Evolutionary conservation across 306 rosid species (phyloP).

Genomic region (Acacia crassicarpa): DNA sequence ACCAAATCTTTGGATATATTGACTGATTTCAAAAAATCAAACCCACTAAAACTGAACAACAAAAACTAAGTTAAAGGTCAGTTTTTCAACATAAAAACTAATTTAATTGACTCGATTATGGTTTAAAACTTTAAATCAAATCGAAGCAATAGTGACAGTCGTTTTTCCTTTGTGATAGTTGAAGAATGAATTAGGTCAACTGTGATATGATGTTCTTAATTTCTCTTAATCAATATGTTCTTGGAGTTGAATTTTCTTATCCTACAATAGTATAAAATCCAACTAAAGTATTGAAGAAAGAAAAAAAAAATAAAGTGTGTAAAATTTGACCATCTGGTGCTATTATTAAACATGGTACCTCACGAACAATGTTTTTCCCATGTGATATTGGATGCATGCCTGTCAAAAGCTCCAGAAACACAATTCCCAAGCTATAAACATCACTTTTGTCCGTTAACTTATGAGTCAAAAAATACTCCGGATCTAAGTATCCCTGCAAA

Average conservation of each 20-base stretch:
- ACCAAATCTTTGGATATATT: no score
- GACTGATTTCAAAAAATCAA: not conserved
- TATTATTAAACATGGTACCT: conserved; percentile 42
- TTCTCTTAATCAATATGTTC: not conserved
- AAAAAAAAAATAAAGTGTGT: not conserved
- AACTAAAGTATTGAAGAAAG: not conserved
- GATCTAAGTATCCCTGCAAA: conserved; percentile 78
- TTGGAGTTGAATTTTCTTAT: not conserved
- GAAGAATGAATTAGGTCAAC: no score
- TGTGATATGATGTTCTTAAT: no score
- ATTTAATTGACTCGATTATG: no score
- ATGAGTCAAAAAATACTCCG: conserved; percentile 71
- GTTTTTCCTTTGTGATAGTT: no score
- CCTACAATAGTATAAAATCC: not conserved
- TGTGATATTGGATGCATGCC: conserved; percentile 69
- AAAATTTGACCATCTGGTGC: not conserved
- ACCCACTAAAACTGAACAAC: not conserved
- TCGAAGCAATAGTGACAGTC: not conserved
- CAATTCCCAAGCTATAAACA: conserved; percentile 80
- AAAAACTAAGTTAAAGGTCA: not conserved
- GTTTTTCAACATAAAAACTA: not conserved
- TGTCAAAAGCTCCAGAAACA: conserved; percentile 70
- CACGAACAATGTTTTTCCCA: conserved; percentile 81
- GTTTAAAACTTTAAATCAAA: not conserved
- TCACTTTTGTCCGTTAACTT: conserved; percentile 81